A percentile compares a stretch with the other conserved stretches of the same genome.
These are phyloP conservation scores for Fusarium protoensiforme DNA, from an alignment of 2,329 filamentous ascomycete species.

Conservation along the genomic window DNA sequence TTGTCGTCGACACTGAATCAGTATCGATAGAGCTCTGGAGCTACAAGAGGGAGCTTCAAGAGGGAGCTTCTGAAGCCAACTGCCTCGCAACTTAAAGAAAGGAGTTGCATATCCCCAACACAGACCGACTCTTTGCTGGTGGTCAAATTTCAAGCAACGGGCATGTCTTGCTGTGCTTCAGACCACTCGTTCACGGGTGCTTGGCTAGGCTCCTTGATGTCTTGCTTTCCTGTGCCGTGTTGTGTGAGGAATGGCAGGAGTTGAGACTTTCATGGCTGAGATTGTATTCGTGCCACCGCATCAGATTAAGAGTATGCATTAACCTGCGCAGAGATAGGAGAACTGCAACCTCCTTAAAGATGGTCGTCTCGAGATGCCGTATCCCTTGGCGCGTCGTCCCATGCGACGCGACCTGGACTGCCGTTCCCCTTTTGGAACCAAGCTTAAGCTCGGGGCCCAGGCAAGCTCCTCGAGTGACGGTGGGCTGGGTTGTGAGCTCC, in stretches of 20 bases:
- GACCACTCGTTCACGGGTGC: neutral
- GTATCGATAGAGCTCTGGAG: neutral
- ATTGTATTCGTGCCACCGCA: neutral
- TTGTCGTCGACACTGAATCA: neutral
- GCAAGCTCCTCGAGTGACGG: neutral
- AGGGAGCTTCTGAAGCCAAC: neutral
- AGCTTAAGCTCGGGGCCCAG: constrained; percentile 18
- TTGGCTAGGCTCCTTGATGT: constrained; percentile 2
- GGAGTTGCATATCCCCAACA: neutral
- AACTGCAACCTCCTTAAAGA: neutral
- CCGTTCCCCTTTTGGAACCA: constrained; percentile 37
- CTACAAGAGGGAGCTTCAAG: neutral
- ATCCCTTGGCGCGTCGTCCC: neutral
- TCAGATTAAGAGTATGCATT: neutral
- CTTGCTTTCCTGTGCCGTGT: constrained; percentile 8
- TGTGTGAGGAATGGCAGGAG: neutral
- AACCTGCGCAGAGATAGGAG: neutral
- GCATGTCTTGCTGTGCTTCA: constrained; percentile 15
- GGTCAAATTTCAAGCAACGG: neutral
- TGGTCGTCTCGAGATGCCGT: neutral
- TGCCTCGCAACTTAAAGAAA: neutral
- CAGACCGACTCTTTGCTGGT: neutral
- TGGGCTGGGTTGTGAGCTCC: neutral
- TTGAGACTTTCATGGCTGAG: neutral
- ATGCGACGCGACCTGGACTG: constrained; percentile 13